Evolutionary conservation across 2,329 filamentous ascomycete species (phyloP).

Genomic region (Pezizomycotina sp.): DNA sequence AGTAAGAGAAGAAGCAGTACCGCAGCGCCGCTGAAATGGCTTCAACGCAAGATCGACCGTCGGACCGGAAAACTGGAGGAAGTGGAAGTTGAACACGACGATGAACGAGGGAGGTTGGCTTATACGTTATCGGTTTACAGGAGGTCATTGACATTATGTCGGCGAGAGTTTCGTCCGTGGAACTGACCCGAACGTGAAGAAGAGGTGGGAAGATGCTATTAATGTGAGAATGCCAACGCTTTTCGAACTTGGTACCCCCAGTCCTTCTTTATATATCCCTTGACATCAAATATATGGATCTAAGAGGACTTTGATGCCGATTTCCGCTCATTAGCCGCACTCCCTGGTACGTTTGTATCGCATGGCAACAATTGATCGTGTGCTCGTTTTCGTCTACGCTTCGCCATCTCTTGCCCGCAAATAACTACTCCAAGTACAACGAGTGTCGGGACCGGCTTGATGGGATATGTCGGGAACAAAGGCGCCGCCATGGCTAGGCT

Average conservation of each 20-base stretch:
- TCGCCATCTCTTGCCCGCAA: constrained; percentile 57
- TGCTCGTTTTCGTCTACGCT: constrained; percentile 72
- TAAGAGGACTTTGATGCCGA: constrained; percentile 11
- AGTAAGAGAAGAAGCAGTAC: too few relatives aligned
- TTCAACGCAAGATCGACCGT: background rate
- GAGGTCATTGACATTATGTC: constrained; percentile 79
- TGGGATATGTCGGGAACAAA: constrained; percentile 94
- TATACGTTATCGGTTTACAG: constrained; percentile 82
- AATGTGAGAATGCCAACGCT: constrained; percentile 18
- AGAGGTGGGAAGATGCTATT: constrained; percentile 66
- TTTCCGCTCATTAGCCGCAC: constrained; percentile 42
- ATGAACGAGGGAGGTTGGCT: constrained; percentile 54
- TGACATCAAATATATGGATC: background rate
- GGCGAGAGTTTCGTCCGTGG: constrained; percentile 66
- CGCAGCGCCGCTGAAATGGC: background rate
- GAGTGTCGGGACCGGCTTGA: constrained; percentile 70
- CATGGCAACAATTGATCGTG: constrained; percentile 67
- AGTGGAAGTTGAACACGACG: constrained; percentile 34
- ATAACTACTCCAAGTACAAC: constrained; percentile 69
- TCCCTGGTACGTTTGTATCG: constrained; percentile 63
- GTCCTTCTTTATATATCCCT: background rate
- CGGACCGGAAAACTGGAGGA: constrained; percentile 31
- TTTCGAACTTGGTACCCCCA: background rate
- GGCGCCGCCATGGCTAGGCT: constrained; percentile 70
- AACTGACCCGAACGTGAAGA: constrained; percentile 51